Base-by-base conservation (phyloP, 768 basidiomycete species). In the Amyloporia xantha region DNA sequence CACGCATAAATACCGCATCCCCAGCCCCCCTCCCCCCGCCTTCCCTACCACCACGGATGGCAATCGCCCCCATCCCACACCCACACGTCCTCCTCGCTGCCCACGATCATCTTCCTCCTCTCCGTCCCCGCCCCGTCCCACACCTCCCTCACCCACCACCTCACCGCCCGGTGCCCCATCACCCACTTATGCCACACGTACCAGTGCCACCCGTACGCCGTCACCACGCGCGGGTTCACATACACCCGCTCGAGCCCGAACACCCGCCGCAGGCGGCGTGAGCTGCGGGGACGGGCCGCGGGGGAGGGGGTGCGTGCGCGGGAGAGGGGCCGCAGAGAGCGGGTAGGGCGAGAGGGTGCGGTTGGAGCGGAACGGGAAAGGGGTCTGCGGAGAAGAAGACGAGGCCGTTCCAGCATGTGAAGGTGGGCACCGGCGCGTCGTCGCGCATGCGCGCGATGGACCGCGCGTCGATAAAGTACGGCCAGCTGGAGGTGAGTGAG, bases 391-490 rank as follows among this genome's bases (percentile, higher is more conserved):
- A 38, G 54, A 74, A 68, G 2, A 66, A 67, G 41, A 63, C 63
- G 53, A 74, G 70, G 26, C 73, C 73, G 43, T 74, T 74, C 73
- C 73, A 74, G 58, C 73, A 74, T 0, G 69, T 51, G 48, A 72
- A 70, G 5, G 73, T 72, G 9, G 73, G 71, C 1, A 65, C 72
- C 10, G 73, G 70, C 12, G 67, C 64, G 28, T 68, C 72, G 10
- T 45, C 53, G 43, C 64, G 58, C 55, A 74, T 63, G 2, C 68
- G 67, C 36, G 61, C 54, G 51, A 63, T 61, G 43, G 57, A 67
- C 7, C 62, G 65, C 6, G 62, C 54, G 38, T 74, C 71, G 35
- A 73, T 62, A 50, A 74, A 68, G 50, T 70, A 74, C 0, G 73
- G 73, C 72, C 73, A 67, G 36, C 58, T 53, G 56, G 59, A 19